Base-by-base conservation (phyloP, 139 green algal genomes). In the Chlorella sp. region DNA sequence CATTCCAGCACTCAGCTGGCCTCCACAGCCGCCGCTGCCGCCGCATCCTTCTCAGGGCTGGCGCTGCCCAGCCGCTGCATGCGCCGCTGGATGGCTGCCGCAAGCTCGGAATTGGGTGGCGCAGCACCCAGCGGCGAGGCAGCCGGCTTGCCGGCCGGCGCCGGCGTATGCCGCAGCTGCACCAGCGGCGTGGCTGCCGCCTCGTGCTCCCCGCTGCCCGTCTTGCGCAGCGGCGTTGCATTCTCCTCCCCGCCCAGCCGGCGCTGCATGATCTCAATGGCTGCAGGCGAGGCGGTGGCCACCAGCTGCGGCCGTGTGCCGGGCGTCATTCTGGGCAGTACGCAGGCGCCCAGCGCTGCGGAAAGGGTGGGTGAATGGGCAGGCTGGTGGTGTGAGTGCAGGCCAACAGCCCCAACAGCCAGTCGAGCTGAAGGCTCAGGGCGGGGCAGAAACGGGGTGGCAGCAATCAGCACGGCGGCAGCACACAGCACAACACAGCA, bases 271-370 rank as follows among this genome's bases (percentile, higher is more conserved):
- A 88, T 84, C 72, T 88, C 84, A 34, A 88, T 64, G 0, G 84
- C 84, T 17, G 84, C 84, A 0, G 84, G 84, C 58, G 73, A 84
- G 62, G 85, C 76, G 13, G 85, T 88, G 77, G 77, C 73, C 1
- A 22, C 22, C 62, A 88, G 85, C 58, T 60, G 34, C 17, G 78
- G 30, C 34, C 41, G 56, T 34, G 65, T 43, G 6, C 56, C 68
- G 9, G 85, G 73, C 0, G 80, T 85, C 36, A 75, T 69, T 1
- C 34, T 38, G 7, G 85, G 85, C 60, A 88, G 77, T 36, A 88
- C 60, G 30, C 62, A 56, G 34, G 73, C 65, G 11, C 85, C 85
- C 48, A 88, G 85, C 0, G 85, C 85, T 60, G 8, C 46, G 46
- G 11, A n/a, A n/a, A n/a, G n/a, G n/a, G n/a, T n/a, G n/a, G 46